Conservation (phyloP, 2,329 filamentous ascomycete species). For the Ophiocordyceps australis region DNA sequence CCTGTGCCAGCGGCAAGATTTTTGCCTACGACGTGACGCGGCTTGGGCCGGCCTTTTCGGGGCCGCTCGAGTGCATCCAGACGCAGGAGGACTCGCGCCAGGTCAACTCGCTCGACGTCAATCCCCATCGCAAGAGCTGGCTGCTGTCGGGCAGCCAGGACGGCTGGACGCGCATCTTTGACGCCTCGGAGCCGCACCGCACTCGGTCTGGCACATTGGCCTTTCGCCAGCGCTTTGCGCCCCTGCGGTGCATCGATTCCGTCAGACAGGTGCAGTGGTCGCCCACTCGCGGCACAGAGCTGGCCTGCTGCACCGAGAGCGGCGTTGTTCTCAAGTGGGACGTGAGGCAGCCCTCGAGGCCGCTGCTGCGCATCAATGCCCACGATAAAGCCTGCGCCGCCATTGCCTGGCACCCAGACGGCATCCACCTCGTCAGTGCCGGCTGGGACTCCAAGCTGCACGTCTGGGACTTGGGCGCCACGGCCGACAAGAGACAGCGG, state of each 20-base stretch:
- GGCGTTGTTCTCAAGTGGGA: slow-evolving; percentile 48
- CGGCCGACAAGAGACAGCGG: slow-evolving; percentile 45
- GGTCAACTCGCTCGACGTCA: slow-evolving; percentile 45
- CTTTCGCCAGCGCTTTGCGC: slow-evolving; percentile 27
- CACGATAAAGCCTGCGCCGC: slow-evolving; percentile 41
- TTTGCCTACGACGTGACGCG: slow-evolving; percentile 43
- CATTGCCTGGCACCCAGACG: slow-evolving; percentile 51
- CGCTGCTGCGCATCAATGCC: slow-evolving; percentile 39
- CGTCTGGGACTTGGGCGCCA: slow-evolving; percentile 45
- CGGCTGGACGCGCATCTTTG: slow-evolving; percentile 42
- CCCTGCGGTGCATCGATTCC: slow-evolving; percentile 17
- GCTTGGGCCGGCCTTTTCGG: slow-evolving; percentile 21
- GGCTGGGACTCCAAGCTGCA: slow-evolving; percentile 43
- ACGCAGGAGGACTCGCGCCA: slow-evolving; percentile 43
- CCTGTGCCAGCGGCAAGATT: slow-evolving; percentile 45
- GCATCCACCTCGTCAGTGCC: slow-evolving; percentile 44
- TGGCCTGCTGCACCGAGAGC: slow-evolving; percentile 46
- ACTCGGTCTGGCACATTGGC: slow-evolving; percentile 29
- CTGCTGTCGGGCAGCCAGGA: slow-evolving; percentile 46
- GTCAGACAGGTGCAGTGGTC: slow-evolving; percentile 50
- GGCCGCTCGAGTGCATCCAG: slow-evolving; percentile 35
- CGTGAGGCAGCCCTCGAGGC: slow-evolving; percentile 31
- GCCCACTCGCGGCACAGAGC: slow-evolving; percentile 39
- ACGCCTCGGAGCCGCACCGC: slow-evolving; percentile 29
- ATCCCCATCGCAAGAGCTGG: slow-evolving; percentile 37